A percentile compares a stretch with the other conserved stretches of the same genome.
Conservation (phyloP, 805 yeast species). For the Komagataella phaffii region DNA sequence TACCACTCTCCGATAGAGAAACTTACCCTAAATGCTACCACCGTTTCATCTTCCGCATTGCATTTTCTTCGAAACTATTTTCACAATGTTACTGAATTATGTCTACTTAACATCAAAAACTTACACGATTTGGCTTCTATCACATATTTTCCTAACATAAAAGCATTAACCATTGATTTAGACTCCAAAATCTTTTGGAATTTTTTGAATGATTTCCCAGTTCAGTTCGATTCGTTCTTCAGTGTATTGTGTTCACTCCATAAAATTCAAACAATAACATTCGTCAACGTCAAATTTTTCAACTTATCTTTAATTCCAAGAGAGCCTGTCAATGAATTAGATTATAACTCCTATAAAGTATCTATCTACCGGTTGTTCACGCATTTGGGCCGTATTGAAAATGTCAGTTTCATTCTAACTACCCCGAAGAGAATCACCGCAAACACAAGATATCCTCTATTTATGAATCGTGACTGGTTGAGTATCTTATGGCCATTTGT, state of each 20-base stretch:
- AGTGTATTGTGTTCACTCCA: neutral
- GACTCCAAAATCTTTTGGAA: conserved; percentile 28
- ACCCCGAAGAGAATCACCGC: neutral
- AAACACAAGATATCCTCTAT: neutral
- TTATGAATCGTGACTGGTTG: conserved; percentile 1
- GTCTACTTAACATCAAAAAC: conserved; percentile 23
- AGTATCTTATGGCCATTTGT: conserved; percentile 1
- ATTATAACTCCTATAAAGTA: conserved; percentile 2
- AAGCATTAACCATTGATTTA: conserved; percentile 30
- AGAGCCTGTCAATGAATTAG: conserved; percentile 1
- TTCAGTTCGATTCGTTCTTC: conserved; percentile 3
- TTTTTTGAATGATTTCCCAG: conserved; percentile 1
- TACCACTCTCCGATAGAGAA: conserved; percentile 6
- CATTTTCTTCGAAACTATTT: conserved; percentile 24
- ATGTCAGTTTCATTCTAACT: neutral
- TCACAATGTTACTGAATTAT: conserved; percentile 21
- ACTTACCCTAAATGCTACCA: conserved; percentile 2
- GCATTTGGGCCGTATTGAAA: neutral
- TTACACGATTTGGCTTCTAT: conserved; percentile 34
- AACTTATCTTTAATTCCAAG: conserved; percentile 2
- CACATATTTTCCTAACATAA: conserved; percentile 27
- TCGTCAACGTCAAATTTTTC: conserved; percentile 2
- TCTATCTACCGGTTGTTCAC: conserved; percentile 3
- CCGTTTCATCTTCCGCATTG: conserved; percentile 1
- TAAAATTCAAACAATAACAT: neutral